Evolutionary conservation across 2,329 filamentous ascomycete genomes (phyloP), one percentile per base, ranked within the genome.

Genomic region (Ciborinia camelliae): DNA sequence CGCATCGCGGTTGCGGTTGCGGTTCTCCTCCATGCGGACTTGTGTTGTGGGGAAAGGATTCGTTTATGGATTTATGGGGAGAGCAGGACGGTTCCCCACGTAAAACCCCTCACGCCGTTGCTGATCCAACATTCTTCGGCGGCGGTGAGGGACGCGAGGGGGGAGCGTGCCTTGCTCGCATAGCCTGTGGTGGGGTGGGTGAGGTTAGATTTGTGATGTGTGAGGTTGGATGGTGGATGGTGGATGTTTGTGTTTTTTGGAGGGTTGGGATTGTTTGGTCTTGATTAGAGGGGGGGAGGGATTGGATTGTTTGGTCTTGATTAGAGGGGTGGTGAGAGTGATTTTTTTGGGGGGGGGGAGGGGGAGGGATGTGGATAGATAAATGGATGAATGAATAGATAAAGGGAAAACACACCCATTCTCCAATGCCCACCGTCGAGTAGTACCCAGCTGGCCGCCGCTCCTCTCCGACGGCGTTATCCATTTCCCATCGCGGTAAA

Each of bases 51-150:
- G n/a, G n/a, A n/a, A n/a, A n/a, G n/a, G n/a, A n/a, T n/a, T n/a
- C n/a, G n/a, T n/a, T n/a, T n/a, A n/a, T n/a, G n/a, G n/a, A 43
- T 53, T n/a, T 23, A 39, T 18, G 32, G 45, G 10, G 37, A 41
- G 41, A 73, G 52, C 53, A 71, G 70, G 6, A 75, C 52, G 60
- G 68, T 78, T 0, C 83, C 84, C 65, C 75, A 79, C 15, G 87
- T 80, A 70, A 96, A 97, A 0, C 94, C 94, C 68, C 90, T 84
- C 1, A 94, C 89, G 0, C 90, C 92, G 76, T 94, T 97, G 76
- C 92, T 97, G 62, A 97, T 78, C 90, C 92, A 96, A 67, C 93
- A 90, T 62, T 88, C 82, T 75, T 97, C 93, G 0, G 88, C 90
- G 68, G 91, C 81, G 4, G 81, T 74, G 15, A 97, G 75, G 8